Percentiles rank a stretch among this genome's conserved stretches.
These are phyloP conservation scores for Stentor coeruleus DNA, from an alignment of 73 alveolate genomes.

Conservation along the genomic window DNA sequence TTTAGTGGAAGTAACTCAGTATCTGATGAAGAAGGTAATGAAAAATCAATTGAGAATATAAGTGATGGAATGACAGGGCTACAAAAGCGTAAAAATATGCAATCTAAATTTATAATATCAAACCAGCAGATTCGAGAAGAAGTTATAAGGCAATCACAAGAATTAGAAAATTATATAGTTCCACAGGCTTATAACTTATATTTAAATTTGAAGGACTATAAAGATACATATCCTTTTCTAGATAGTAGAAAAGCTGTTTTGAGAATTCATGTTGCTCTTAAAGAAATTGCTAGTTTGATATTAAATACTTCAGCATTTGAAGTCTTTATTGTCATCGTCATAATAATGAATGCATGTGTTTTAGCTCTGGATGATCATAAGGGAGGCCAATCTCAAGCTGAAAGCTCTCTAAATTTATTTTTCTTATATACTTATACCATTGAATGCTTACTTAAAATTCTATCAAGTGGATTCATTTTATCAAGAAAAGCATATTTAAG, in stretches of 20 bases:
- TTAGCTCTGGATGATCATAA: slow-evolving; percentile 57
- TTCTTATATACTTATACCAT: slow-evolving; percentile 58
- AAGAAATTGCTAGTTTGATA: background rate
- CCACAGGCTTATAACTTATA: too few relatives aligned
- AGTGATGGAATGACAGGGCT: too few relatives aligned
- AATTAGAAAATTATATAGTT: too few relatives aligned
- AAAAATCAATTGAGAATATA: too few relatives aligned
- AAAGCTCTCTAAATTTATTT: slow-evolving; percentile 38
- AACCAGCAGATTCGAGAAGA: too few relatives aligned
- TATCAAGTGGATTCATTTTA: slow-evolving; percentile 64
- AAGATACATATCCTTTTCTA: background rate
- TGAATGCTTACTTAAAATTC: slow-evolving; percentile 59
- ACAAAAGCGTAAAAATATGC: too few relatives aligned
- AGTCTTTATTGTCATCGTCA: background rate
- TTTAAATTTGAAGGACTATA: too few relatives aligned
- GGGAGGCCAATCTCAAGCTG: background rate
- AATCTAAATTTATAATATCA: too few relatives aligned
- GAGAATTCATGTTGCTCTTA: background rate
- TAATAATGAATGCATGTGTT: slow-evolving; percentile 7
- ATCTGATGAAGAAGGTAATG: too few relatives aligned
- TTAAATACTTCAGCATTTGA: slow-evolving; percentile 7
- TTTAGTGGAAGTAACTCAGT: too few relatives aligned
- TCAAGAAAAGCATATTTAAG: slow-evolving; percentile 79
- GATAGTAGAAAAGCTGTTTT: background rate
- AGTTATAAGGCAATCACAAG: too few relatives aligned